Base-by-base conservation (phyloP, 805 yeast species). In the Crinitomyces ghanaensis region DNA sequence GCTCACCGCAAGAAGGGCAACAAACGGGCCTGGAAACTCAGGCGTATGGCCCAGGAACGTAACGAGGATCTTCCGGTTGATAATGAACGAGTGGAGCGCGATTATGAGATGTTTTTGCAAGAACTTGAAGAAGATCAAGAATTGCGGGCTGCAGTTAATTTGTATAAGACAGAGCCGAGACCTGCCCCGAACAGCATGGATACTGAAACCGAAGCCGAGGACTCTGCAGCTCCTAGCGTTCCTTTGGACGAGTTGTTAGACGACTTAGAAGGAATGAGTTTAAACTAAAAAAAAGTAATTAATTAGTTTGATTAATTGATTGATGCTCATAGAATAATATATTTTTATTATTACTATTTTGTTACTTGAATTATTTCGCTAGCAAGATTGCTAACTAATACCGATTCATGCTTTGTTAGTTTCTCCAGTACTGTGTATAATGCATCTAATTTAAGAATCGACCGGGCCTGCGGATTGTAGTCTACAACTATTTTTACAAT, bases 111-210 rank as follows among this genome's bases (percentile, higher is more conserved):
- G 45, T 91, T 91, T 82, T 72, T 91, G 62, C 96, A 84, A 63
- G 95, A 91, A 58, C 73, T 91, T 56, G 98, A 91, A 65, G 97
- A 91, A 61, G 98, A 91, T 60, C 76, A 76, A 35, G 98, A 91
- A 56, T 70, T 91, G 56, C 80, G 98, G 66, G 85, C 79, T 49
- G 74, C 84, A 29, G 74, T 91, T 57, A 88, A 91, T 54, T 52
- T 91, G 50, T 91, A 91, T 66, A 91, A 85, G 63, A 5, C 31
- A 19, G 3, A 26, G 38, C 17, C 33, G 41, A 38, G 34, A 43
- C 4, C 46, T 37, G 40, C 26, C 30, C 34, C 8, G 33, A 38
- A 35, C 5, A 16, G 27, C 14, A 33, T 34, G 24, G 27, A 26
- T 13, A 35, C 34, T 4, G 40, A 41, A 18, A 60, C 51, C 7